Evolutionary conservation across 495 filamentous ascomycete species (phyloP), one percentile per base, ranked within the genome.

Genomic region (Penicillium steckii): DNA sequence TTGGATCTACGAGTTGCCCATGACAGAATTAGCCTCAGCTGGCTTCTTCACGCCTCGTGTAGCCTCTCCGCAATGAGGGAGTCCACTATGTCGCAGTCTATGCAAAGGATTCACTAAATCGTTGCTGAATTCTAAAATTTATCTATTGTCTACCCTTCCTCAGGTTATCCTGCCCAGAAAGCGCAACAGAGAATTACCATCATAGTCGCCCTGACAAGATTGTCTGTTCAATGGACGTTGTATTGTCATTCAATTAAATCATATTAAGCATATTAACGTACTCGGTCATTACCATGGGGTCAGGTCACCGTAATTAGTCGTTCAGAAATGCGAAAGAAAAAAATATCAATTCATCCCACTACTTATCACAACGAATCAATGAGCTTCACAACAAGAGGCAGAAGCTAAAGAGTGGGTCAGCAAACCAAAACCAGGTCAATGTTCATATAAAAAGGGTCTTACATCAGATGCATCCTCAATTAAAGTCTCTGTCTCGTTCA

Each of bases 391-490:
- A 66, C 49, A 18, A 62, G 53, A 32, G 62, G 66, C 37, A 69
- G 58, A 38, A 68, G 48, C 67, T 66, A 57, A 50, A 40, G 24
- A 22, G 18, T 21, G 7, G 50, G 54, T 62, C 25, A 59, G 60
- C 52, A 42, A 37, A 24, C 17, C 8, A 40, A 17, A 27, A 47
- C 32, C 29, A 49, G 29, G 9, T 32, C 8, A 15, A 2, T 4
- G 13, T 29, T 12, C 2, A 4, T 30, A 26, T 5, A 52, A 29
- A n/a, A 38, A 32, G 18, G 12, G 45, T 56, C 73, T 66, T 70
- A 80, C 76, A 59, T 76, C 72, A 44, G 76, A 75, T 47, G 70
- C 74, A 57, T 79, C 76, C 41, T 74, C 75, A 57, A 80, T 76
- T 44, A 73, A 53, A 12, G 64, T 60, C 26, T 73, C 65, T 7